phyloP scores from a whole-genome alignment of 495 filamentous ascomycete genomes.

The Neohortaea acidophila region DNA sequence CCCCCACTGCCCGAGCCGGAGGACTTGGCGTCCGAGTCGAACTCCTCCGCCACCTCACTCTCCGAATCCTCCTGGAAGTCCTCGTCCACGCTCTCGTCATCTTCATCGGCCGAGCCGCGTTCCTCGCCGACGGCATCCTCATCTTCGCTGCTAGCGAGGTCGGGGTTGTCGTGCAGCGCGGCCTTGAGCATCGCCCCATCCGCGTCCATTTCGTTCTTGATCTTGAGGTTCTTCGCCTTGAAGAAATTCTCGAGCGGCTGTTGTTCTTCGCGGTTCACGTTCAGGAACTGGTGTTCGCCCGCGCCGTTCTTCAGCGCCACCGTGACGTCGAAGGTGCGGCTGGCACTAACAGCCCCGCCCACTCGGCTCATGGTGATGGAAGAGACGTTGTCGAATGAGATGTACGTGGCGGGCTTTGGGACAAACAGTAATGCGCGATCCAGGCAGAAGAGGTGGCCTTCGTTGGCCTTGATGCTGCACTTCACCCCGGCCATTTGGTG shows the following conservation, averaged over 20 bases:
- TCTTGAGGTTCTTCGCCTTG: constrained; percentile 77
- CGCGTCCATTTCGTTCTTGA: constrained; percentile 87
- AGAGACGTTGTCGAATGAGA: constrained; percentile 77
- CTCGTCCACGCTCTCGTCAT: constrained; percentile 85
- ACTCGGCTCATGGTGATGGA: constrained; percentile 92
- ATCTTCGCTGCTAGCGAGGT: constrained; percentile 69
- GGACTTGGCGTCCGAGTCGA: constrained; percentile 77
- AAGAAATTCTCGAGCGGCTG: constrained; percentile 92
- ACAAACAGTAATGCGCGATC: constrained; percentile 99
- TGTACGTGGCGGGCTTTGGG: constrained; percentile 92
- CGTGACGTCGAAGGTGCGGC: constrained; percentile 92
- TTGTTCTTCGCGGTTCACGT: constrained; percentile 98
- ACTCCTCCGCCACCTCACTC: constrained; percentile 93
- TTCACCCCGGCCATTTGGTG: constrained; percentile 91
- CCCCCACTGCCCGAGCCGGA: constrained; percentile 56
- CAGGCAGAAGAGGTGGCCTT: constrained; percentile 90
- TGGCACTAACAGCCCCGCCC: constrained; percentile 80
- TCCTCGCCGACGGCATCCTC: constrained; percentile 59
- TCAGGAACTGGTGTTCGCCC: constrained; percentile 87
- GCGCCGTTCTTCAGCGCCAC: constrained; percentile 64
- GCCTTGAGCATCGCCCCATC: constrained; percentile 61
- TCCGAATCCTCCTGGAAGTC: constrained; percentile 88
- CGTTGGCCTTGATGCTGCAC: constrained; percentile 97
- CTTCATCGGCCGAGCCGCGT: constrained; percentile 86
- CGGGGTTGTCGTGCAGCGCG: constrained; percentile 55